Base-by-base conservation (phyloP, 2,329 filamentous ascomycete species). In the Aureobasidium pullulans region DNA sequence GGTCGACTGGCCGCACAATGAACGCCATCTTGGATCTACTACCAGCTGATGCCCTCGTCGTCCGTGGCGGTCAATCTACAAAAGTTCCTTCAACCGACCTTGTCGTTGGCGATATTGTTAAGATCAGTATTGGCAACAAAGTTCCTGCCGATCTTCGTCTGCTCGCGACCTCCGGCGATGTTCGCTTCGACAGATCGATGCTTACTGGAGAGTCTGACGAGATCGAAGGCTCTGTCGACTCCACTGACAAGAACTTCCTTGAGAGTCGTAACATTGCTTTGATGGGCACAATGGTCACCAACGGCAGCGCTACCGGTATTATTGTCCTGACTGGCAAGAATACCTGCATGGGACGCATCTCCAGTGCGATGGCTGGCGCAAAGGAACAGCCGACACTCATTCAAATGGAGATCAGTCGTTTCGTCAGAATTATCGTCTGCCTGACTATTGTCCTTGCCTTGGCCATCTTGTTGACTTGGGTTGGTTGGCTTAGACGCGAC, bases 1-100 rank as follows among this genome's bases (percentile, higher is more conserved):
- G 76, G 75, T 79, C 76, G 0, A 78, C 76, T 1, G 69, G 70
- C 16, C 71, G 73, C 46, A 77, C 74, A 0, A 79, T 80, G 75
- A 75, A 77, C 16, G 76, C 76, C 31, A 79, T 80, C 52, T 70
- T 75, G 2, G 73, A 76, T 59, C 66, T 80, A 11, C 61, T 80
- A 0, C 78, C 78, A 0, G 70, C 75, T 0, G 75, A 77, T 29
- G 73, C 76, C 0, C 64, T 75, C 10, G 75, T 75, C 7, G 50
- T 75, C 43, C 73, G 77, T 7, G 72, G 76, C 29, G 75, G 76
- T 0, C 65, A 71, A 16, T 53, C 69, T 15, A 67, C 69, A 42
- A 70, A 67, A 5, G 49, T 76, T 10, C 65, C 68, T 0, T 69
- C 74, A 0, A 63, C 68, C 1, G 70, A 74, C 11, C 69, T 77